Evolutionary conservation across 2,329 filamentous ascomycete species (phyloP), one percentile per base, ranked within the genome.

Genomic region (Geoglossum cookeanum): DNA sequence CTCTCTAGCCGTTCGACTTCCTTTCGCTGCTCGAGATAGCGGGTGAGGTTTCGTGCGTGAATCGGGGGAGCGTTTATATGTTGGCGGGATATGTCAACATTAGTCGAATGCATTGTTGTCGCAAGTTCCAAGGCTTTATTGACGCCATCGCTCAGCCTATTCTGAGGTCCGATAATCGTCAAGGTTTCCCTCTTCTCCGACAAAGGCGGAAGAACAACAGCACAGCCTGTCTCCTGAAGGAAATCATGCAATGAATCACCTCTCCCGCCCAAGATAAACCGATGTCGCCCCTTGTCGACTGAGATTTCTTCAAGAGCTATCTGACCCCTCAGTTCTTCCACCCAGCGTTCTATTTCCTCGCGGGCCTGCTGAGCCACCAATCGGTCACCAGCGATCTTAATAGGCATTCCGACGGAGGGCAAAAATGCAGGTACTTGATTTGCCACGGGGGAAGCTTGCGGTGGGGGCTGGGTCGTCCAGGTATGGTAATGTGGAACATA

Each of bases 261-360:
- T 60, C 83, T 79, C 60, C 91, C 83, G 55, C 91, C 91, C 61
- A 95, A 83, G 66, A 98, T 92, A 74, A 96, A 97, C 68, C 94
- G 90, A 68, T 97, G 92, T 55, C 88, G 83, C 54, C 87, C 88
- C 60, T 84, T 84, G 68, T 91, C 85, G 63, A 97, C 87, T 4
- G 84, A 79, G 47, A 89, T 74, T 68, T 94, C 84, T 63, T 92
- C 81, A 54, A 92, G 74, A 47, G 84, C 80, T 55, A 97, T 75
- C 67, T 87, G 81, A 59, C 80, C 79, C 62, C 84, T 81, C 27
- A 98, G 78, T 65, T 91, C 78, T 60, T 84, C 79, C 5, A 83
- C 87, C 59, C 84, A 79, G 54, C 81, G 81, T 70, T 96, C 89
- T 62, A 97, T 85, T 65, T 87, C 82, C 48, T 84, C 81, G 59